phyloP scores from a whole-genome alignment of 441 rosid genomes.

The Cnidoscolus chayamansa region DNA sequence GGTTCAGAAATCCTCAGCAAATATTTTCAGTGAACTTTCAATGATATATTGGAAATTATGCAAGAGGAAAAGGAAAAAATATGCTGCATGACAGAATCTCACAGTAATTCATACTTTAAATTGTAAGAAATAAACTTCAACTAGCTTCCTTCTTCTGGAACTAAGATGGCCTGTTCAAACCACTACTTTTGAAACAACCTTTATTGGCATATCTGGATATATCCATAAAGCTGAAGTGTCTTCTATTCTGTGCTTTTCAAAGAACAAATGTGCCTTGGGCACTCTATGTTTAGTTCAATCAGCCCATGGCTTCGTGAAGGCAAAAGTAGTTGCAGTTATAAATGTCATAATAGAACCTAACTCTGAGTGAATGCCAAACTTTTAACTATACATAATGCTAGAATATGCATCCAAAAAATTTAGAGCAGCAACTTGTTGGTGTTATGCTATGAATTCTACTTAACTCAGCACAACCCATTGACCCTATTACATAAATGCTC shows the following conservation, averaged over 20 bases:
- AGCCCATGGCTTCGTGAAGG: not conserved
- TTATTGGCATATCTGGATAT: not conserved
- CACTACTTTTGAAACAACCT: not conserved
- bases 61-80: not conserved
- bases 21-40: not conserved
- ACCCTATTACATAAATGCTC: not conserved
- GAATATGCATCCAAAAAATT: not conserved
- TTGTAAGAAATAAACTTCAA: too few relatives aligned
- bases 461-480: not conserved
- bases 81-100: not conserved
- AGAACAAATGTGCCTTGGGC: not conserved
- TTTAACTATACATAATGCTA: not conserved
- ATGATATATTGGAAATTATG: not conserved
- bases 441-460: too few relatives aligned
- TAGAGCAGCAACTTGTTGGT: too few relatives aligned
- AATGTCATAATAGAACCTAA: not conserved
- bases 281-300: not conserved
- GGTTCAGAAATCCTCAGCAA: constrained; percentile 18
- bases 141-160: not conserved
- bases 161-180: not conserved
- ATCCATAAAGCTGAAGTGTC: not conserved
- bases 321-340: not conserved
- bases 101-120: not conserved
- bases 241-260: not conserved
- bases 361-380: not conserved